Evolutionary conservation across 2,329 filamentous ascomycete genomes (phyloP), one percentile per base, ranked within the genome.

Genomic region (Cladophialophora bantiana): DNA sequence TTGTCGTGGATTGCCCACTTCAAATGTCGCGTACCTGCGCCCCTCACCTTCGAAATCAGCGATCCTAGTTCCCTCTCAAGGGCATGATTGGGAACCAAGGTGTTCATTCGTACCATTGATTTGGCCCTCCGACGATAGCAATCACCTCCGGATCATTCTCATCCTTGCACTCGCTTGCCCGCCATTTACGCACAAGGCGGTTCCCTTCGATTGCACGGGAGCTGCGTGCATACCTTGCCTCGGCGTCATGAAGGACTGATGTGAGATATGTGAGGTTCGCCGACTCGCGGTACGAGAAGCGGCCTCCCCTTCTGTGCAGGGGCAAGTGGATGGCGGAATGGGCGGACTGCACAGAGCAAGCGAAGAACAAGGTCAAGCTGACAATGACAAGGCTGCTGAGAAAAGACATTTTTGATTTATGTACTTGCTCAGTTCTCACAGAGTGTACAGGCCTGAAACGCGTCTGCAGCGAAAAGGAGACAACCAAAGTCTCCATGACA

Each of bases 121-220:
- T 54, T 7, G 18, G 32, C 35, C 56, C 32, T 52, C 64, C 64
- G 45, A 53, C 65, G 54, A 72, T 70, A 32, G 63, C 62, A 32
- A 70, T 64, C 26, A 70, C 38, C 6, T 68, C 38, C 7, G 60
- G 60, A 53, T 69, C 64, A 50, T 73, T 69, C 53, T 67, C 62
- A n/a, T 72, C 73, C 10, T 69, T 67, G 20, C 34, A 55, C 9
- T 52, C 65, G 32, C 68, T 64, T 7, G 53, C 40, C 36, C 72
- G 72, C 56, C 75, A 74, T 42, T 69, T 72, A 36, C 75, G 67
- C 32, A 76, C 72, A 12, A 77, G 58, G 20, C 72, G 73, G 54
- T 77, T 76, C 7, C 72, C 73, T 13, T 72, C 70, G 13, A 75
- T 66, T 54, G 73, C 73, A 48, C 75, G 66, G 34, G 71, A 67